Evolutionary conservation across 2,329 filamentous ascomycete genomes (phyloP).

Genomic region (Fusarium stilboides): DNA sequence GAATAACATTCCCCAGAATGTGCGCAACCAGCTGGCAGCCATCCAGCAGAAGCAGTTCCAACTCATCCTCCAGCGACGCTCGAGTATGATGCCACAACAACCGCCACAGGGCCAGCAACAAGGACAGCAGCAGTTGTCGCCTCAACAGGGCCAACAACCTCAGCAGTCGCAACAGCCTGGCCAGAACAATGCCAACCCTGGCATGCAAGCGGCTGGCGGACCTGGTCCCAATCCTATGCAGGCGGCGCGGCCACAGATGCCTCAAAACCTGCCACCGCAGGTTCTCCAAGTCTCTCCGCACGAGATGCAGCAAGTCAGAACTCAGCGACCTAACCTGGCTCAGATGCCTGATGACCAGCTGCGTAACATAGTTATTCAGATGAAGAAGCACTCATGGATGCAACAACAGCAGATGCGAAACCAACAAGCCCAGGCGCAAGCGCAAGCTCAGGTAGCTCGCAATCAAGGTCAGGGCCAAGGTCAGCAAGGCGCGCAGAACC

Average conservation of each 20-base stretch:
- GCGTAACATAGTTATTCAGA: conserved; percentile 51
- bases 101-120: conserved; percentile 43
- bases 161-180: conserved; percentile 48
- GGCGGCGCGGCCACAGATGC: conserved; percentile 45
- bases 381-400: conserved; percentile 54
- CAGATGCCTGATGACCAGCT: conserved; percentile 55
- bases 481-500: conserved; percentile 55
- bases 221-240: conserved; percentile 51
- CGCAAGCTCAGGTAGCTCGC: conserved; percentile 55
- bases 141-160: conserved; percentile 34
- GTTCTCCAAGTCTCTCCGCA: conserved; percentile 54
- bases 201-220: conserved; percentile 42
- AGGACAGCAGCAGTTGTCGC: conserved; percentile 34
- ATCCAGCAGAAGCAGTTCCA: conserved; percentile 61
- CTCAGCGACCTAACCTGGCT: conserved; percentile 44
- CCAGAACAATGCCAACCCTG: conserved; percentile 51
- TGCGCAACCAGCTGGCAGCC: conserved; percentile 53
- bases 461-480: conserved; percentile 50
- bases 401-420: conserved; percentile 51
- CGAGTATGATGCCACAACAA: conserved; percentile 49
- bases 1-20: conserved; percentile 54
- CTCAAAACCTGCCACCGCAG: conserved; percentile 50
- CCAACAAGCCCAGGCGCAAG: conserved; percentile 58
- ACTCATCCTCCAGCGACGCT: conserved; percentile 51
- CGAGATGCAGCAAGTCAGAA: conserved; percentile 54